Evolutionary conservation across 805 yeast genomes (phyloP).

Genomic region (Cyberlindnera maritima): DNA sequence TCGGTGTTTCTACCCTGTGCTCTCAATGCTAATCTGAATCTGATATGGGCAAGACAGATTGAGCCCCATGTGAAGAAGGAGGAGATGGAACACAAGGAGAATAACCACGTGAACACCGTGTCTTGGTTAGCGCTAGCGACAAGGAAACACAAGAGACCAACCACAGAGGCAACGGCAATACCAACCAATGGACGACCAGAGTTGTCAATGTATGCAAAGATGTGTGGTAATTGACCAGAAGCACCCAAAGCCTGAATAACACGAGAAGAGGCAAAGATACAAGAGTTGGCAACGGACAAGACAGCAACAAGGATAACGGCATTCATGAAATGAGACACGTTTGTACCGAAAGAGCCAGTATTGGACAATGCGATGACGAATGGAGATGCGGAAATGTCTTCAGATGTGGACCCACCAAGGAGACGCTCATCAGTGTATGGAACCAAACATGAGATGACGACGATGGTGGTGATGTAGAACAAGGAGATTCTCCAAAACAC

Average conservation of each 20-base stretch:
- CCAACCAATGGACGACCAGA: slow-evolving; percentile 68
- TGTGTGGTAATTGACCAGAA: slow-evolving; percentile 59
- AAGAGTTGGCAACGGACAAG: slow-evolving; percentile 70
- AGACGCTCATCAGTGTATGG: slow-evolving; percentile 56
- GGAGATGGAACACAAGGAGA: slow-evolving; percentile 60
- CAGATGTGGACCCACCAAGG: slow-evolving; percentile 44
- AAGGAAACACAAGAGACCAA: slow-evolving; percentile 59
- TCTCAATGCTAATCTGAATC: slow-evolving; percentile 60
- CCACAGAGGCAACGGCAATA: slow-evolving; percentile 43
- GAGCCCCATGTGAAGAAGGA: slow-evolving; percentile 64
- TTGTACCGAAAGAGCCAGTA: slow-evolving; percentile 57
- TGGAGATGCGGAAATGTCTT: slow-evolving; percentile 72
- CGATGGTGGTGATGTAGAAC: slow-evolving; percentile 62
- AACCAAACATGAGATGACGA: slow-evolving; percentile 63
- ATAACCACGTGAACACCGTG: slow-evolving; percentile 61
- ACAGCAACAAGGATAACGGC: slow-evolving; percentile 67
- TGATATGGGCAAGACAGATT: slow-evolving; percentile 56
- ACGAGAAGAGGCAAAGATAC: slow-evolving; percentile 68
- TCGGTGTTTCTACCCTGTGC: slow-evolving; percentile 65
- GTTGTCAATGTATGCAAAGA: slow-evolving; percentile 60
- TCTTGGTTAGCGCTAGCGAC: slow-evolving; percentile 50
- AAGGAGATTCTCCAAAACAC: slow-evolving; percentile 78
- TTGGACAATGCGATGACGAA: slow-evolving; percentile 68
- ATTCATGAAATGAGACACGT: slow-evolving; percentile 64
- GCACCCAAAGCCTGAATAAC: slow-evolving; percentile 62